A percentile compares a stretch with the other conserved stretches of the same genome.
These are phyloP conservation scores for Coniochaeta sp. DNA, from an alignment of 2,329 filamentous ascomycete genomes.

Conservation along the genomic window DNA sequence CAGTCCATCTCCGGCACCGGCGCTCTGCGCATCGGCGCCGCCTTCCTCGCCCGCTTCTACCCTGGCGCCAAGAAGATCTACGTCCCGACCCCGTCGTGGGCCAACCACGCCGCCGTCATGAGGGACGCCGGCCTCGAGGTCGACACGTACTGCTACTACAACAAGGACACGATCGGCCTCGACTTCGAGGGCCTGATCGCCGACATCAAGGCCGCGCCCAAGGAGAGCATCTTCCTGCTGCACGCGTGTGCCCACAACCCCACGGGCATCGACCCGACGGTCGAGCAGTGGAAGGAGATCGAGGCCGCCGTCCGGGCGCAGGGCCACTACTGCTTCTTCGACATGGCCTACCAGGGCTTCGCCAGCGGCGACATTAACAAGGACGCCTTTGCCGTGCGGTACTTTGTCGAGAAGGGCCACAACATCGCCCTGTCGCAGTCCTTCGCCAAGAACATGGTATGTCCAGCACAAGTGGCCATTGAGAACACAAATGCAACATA, in stretches of 20 bases:
- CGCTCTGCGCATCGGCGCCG: slow-evolving; percentile 87
- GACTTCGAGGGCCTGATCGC: slow-evolving; percentile 92
- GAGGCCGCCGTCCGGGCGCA: slow-evolving; percentile 78
- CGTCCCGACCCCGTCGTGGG: slow-evolving; percentile 94
- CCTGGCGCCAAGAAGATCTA: slow-evolving; percentile 91
- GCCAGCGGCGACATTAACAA: slow-evolving; percentile 85
- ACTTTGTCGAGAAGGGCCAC: slow-evolving; percentile 92
- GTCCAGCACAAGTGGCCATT: slow-evolving; percentile 12
- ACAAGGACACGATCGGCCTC: slow-evolving; percentile 96
- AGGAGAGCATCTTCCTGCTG: slow-evolving; percentile 83
- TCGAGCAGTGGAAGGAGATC: slow-evolving; percentile 89
- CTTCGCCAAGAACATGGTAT: slow-evolving; percentile 98
- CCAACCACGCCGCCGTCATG: slow-evolving; percentile 97
- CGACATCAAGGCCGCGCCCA: slow-evolving; percentile 83
- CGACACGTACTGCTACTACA: slow-evolving; percentile 96
- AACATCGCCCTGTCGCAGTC: slow-evolving; percentile 83
- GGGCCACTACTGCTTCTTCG: slow-evolving; percentile 92
- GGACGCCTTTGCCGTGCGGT: slow-evolving; percentile 86
- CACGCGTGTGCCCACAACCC: slow-evolving; percentile 98
- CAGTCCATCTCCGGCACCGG: slow-evolving; percentile 98
- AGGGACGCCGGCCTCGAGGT: slow-evolving; percentile 85
- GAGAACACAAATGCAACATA: too few relatives aligned
- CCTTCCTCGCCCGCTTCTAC: slow-evolving; percentile 88
- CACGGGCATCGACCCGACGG: slow-evolving; percentile 88
- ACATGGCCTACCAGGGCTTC: slow-evolving; percentile 99